Evolutionary conservation across 352 stramenopile genomes (phyloP), one percentile per base, ranked within the genome.

Genomic region (Pythium plurisporium): DNA sequence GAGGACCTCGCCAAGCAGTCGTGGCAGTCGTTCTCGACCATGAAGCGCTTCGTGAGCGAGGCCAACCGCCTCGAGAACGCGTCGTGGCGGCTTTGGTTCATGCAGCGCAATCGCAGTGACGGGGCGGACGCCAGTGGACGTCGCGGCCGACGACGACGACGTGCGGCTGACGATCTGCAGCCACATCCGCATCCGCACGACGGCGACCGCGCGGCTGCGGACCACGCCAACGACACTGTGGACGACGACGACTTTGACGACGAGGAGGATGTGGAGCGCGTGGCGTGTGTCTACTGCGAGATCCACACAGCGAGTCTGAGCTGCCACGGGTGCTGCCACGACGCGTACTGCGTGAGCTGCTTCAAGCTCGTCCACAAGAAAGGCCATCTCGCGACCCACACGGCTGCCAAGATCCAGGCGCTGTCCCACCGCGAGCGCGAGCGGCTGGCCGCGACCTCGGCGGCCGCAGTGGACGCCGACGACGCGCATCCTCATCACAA

Each of bases 291-390:
- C 36, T 94, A 94, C 68, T 94, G 84, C 56, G 82, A 91, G 55
- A 59, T 90, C 23, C 77, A 88, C 61, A 26, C 50, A 5, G 80
- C 82, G 22, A 85, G 72, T 47, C 56, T 94, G 38, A 85, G 79
- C 57, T 94, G 84, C 70, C 77, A 91, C 29, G 82, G 84, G 59
- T 94, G 84, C 67, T 91, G 82, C 65, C 82, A 92, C 51, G 84
- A 94, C 67, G 73, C 70, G 5, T 94, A 94, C 69, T 94, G 84
- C 58, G 77, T 91, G 27, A 86, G 74, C 47, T 94, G 84, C 74
- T 94, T 94, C 62, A 94, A 92, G 56, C 68, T 94, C 49, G 79
- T 94, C 36, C 84, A 94, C 64, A 94, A 90, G 76, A 89, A 89
- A 46, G 84, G 84, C 51, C 83, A 84, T 54, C 60, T 94, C 40